phyloP scores from a whole-genome alignment of 352 stramenopile genomes.

The Phytophthora aleatoria region DNA sequence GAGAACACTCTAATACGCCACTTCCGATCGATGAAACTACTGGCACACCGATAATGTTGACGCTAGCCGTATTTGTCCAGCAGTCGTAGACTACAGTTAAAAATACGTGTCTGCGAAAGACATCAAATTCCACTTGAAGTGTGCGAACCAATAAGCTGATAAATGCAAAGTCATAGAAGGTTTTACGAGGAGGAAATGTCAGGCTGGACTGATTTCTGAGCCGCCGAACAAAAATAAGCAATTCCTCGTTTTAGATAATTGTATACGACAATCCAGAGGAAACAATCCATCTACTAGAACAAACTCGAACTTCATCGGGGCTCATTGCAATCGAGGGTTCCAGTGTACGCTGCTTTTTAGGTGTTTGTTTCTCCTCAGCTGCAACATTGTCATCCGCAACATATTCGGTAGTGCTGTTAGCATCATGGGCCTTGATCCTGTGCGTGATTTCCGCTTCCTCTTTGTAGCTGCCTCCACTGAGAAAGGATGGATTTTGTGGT shows the following conservation, averaged over 20 bases:
- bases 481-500: not conserved
- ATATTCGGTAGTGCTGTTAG: not conserved
- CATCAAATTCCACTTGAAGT: not conserved
- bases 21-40: slow-evolving; percentile 7
- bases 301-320: not conserved
- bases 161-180: not conserved
- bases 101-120: not conserved
- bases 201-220: not conserved
- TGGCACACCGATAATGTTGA: slow-evolving; percentile 11
- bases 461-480: not conserved
- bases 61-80: slow-evolving; percentile 5
- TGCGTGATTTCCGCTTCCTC: not conserved
- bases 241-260: not conserved
- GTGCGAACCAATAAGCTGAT: not conserved
- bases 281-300: not conserved
- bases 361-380: no score
- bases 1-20: slow-evolving; percentile 8
- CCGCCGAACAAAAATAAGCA: not conserved
- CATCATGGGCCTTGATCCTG: not conserved
- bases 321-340: not conserved
- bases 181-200: not conserved
- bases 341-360: slow-evolving; percentile 1
- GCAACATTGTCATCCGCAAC: not conserved
- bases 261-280: not conserved
- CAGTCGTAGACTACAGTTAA: slow-evolving; percentile 4